Base-by-base conservation (phyloP, 2,329 filamentous ascomycete species). In the Neurospora crassa region DNA sequence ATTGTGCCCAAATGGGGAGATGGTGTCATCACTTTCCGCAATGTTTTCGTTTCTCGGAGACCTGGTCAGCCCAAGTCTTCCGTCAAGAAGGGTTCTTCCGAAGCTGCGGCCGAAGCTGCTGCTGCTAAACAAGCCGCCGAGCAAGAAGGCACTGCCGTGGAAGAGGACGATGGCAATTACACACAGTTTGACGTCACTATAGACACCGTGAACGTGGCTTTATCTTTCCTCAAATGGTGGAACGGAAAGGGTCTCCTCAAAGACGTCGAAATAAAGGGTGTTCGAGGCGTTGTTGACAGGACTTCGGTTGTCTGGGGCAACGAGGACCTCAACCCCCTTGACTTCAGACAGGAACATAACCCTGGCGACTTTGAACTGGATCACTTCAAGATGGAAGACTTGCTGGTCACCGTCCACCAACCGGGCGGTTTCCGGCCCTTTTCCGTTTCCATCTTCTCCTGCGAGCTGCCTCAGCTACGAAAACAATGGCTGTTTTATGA, bases 401-500 rank as follows among this genome's bases (percentile, higher is more conserved):
- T 99, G 0, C 84, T 98, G 4, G 88, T 99, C 40, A 97, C 95
- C 0, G 86, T 99, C 68, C 93, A 97, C 79, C 95, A 99, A 78
- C 95, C 96, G 0, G 87, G 89, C 70, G 90, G 90, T 68, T 98
- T 99, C 83, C 89, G 96, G n/a, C 96, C 96, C 0, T 99, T 97
- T 80, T 91, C 94, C 0, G 90, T 97, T 75, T 97, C 94, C 83
- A 96, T 99, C 73, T 99, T 93, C 83, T 96, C 93, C 7, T 97
- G 95, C 80, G 95, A 98, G 78, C 87, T 99, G 47, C 95, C 96
- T 1, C 92, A 96, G 77, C 83, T 99, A 67, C 89, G 96, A 69
- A 98, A 97, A 78, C 95, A 97, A 78, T 99, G 94, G 92, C 86
- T 99, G 0, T 97, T 98, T 80, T 99, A 99, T 83, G 96, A 99